These are phyloP conservation scores for Xylariaceae sp. DNA, from an alignment of 2,329 filamentous ascomycete genomes.

Conservation along the genomic window DNA sequence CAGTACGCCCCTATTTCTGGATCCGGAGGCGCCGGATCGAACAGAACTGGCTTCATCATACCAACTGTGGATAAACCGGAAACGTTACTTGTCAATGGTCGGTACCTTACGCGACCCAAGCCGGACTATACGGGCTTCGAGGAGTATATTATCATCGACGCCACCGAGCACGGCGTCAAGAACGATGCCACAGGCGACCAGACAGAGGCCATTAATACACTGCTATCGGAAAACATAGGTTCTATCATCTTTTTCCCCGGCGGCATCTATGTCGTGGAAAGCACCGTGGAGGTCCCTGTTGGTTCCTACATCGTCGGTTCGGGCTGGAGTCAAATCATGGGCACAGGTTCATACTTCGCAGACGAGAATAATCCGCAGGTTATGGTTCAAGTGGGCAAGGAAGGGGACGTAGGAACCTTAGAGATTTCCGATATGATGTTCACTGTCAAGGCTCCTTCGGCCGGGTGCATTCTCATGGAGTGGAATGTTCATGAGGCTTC, in stretches of 20 bases:
- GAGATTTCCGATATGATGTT: constrained; percentile 73
- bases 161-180: constrained; percentile 17
- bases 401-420: constrained; percentile 63
- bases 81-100: constrained; percentile 21
- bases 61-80: constrained; percentile 8
- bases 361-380: constrained; percentile 64
- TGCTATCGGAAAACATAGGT: constrained; percentile 12
- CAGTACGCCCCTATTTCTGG: not conserved
- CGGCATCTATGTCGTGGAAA: constrained; percentile 26
- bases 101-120: constrained; percentile 23
- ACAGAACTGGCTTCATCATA: not conserved
- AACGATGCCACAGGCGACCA: constrained; percentile 39
- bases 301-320: constrained; percentile 70
- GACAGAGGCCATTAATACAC: constrained; percentile 23
- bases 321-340: constrained; percentile 71
- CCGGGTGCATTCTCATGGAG: constrained; percentile 71
- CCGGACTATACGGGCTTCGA: constrained; percentile 38
- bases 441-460: constrained; percentile 64
- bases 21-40: not conserved
- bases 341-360: constrained; percentile 57
- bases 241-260: constrained; percentile 24
- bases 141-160: constrained; percentile 2
- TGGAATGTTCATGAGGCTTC: constrained; percentile 66
- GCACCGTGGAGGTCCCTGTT: constrained; percentile 51
- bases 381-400: constrained; percentile 65